A percentile compares a stretch with the other conserved stretches of the same genome.
Conservation (phyloP, 1,284 basidiomycete species). For the Cutaneotrichosporon mucoides region DNA sequence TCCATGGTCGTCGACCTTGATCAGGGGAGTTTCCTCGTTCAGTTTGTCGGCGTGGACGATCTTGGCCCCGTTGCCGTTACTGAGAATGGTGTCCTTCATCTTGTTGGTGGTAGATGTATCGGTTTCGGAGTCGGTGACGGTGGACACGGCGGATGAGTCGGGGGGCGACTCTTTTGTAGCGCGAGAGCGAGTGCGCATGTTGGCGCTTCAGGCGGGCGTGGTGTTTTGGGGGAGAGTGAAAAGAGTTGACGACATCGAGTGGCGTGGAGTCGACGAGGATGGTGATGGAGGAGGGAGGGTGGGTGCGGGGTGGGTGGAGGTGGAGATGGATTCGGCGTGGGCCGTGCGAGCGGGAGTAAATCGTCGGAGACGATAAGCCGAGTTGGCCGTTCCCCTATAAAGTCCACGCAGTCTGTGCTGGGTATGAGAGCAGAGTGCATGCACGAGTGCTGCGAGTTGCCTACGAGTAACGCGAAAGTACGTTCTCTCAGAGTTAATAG, state of each 20-base stretch:
- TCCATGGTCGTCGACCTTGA: too few relatives aligned
- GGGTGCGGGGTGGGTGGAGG: neutral
- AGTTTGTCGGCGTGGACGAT: neutral
- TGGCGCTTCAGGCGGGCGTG: neutral
- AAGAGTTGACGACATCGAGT: neutral
- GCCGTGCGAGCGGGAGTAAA: neutral
- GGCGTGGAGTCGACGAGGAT: too few relatives aligned
- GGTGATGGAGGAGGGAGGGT: too few relatives aligned
- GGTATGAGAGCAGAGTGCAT: too few relatives aligned
- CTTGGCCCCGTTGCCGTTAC: neutral
- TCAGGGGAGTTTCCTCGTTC: too few relatives aligned
- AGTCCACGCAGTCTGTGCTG: neutral
- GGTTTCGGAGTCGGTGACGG: neutral
- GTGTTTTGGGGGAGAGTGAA: neutral
- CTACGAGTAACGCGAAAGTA: too few relatives aligned
- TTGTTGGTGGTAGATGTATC: neutral
- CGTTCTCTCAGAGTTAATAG: too few relatives aligned
- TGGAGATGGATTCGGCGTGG: neutral
- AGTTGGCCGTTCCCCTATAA: too few relatives aligned
- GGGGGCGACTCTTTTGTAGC: neutral
- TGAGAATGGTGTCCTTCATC: neutral
- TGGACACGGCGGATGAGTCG: neutral
- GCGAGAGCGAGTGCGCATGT: neutral
- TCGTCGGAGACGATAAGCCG: too few relatives aligned
- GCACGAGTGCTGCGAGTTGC: too few relatives aligned